A percentile compares a stretch with the other conserved stretches of the same genome.
Evolutionary conservation across 2,329 filamentous ascomycete species (phyloP).

Genomic region (Hypoxylon sp.): DNA sequence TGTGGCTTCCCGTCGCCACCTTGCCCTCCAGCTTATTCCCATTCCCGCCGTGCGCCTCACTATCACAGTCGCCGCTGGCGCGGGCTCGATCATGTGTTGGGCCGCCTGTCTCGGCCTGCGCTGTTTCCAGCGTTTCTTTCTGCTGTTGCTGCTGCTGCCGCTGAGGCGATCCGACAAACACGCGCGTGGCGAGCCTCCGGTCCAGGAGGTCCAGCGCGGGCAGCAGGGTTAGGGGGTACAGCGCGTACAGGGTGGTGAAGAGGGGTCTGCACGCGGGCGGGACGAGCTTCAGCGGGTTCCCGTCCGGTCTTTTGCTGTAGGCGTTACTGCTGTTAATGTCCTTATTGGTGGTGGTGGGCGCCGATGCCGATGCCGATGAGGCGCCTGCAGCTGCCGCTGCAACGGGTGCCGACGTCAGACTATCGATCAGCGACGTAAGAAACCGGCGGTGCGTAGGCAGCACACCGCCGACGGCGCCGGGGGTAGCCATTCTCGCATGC

Average conservation of each 20-base stretch:
- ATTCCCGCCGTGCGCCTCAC: too few species aligned
- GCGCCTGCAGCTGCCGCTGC: too few species aligned
- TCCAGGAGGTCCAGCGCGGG: conserved; percentile 91
- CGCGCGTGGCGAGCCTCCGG: conserved; percentile 74
- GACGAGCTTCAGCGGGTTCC: conserved; percentile 53
- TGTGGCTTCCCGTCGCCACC: not conserved
- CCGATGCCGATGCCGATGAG: conserved; percentile 29
- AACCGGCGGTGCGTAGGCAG: conserved; percentile 58
- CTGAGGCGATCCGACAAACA: conserved; percentile 50
- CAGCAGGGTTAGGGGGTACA: conserved; percentile 84
- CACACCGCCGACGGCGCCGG: conserved; percentile 30
- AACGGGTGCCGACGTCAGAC: conserved; percentile 53
- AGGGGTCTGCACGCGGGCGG: conserved; percentile 61
- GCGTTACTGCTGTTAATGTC: too few species aligned
- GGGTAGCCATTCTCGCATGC: conserved; percentile 33
- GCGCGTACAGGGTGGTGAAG: conserved; percentile 83
- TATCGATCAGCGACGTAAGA: conserved; percentile 62
- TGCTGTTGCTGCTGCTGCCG: conserved; percentile 12
- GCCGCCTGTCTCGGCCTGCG: not conserved
- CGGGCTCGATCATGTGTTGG: not conserved
- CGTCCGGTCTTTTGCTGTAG: too few species aligned
- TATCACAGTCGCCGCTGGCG: conserved; percentile 10
- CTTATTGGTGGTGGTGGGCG: too few species aligned
- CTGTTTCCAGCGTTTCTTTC: not conserved
- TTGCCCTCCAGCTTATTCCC: not conserved